A percentile compares a stretch with the other conserved stretches of the same genome.
Evolutionary conservation across 1,284 basidiomycete species (phyloP).

Genomic region (Phellinidium pouzarii): DNA sequence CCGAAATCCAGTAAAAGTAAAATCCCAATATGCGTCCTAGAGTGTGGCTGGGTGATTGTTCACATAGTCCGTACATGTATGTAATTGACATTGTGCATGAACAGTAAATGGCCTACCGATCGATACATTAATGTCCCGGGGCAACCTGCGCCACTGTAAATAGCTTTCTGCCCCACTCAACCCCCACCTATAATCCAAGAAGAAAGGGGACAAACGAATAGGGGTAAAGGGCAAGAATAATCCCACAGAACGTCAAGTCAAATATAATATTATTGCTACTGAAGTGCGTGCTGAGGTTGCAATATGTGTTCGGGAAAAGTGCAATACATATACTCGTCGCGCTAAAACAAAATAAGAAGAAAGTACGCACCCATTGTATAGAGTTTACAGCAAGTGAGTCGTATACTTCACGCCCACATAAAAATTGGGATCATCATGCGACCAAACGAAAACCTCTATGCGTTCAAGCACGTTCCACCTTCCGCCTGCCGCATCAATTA

Average conservation of each 20-base stretch:
- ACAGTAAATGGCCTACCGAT: no score
- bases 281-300: constrained; percentile 45
- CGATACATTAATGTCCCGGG: no score
- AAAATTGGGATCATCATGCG: constrained; percentile 32
- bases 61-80: no score
- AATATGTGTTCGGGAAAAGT: constrained; percentile 47
- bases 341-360: not conserved
- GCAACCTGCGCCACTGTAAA: no score
- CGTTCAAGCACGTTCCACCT: constrained; percentile 58
- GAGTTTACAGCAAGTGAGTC: constrained; percentile 39
- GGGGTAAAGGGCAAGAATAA: no score
- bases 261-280: constrained; percentile 56
- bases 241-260: constrained; percentile 46
- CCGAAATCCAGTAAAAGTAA: no score
- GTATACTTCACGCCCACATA: constrained; percentile 35
- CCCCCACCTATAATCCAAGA: no score
- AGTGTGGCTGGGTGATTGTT: no score
- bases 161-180: no score
- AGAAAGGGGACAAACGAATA: no score
- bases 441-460: constrained; percentile 48
- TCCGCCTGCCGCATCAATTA: constrained; percentile 55
- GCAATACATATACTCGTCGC: constrained; percentile 45
- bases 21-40: no score
- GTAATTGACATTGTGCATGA: no score
- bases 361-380: constrained; percentile 37